Base-by-base conservation (phyloP, 108 stramenopile genomes). In the Cyclotella kingstonii region DNA sequence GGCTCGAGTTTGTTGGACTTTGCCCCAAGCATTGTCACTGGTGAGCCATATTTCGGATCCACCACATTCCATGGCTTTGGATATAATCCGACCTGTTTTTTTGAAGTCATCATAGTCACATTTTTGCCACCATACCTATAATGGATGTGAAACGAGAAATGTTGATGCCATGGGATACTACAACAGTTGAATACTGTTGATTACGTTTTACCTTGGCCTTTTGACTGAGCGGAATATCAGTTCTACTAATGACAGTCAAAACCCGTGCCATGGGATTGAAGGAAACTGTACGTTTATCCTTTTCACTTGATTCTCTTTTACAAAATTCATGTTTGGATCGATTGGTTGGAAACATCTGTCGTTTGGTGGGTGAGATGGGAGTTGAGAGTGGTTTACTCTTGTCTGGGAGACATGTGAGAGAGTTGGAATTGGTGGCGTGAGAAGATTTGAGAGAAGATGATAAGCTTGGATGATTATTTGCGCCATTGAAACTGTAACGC, bases 231-330 rank as follows among this genome's bases (percentile, higher is more conserved):
- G 68, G 62, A 76, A 93, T 82, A 29, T 89, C 84, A 17, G 82
- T 84, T 14, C 79, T 55, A 4, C 84, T 85, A 22, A 82, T 78
- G 44, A 93, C 74, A 19, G 91, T 77, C 10, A 89, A 56, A 8
- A 93, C 91, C 0, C 88, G 77, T 25, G 91, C 91, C 88, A 93
- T 89, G 34, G 91, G 84, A 26, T 84, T 80, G 53, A 89, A 93
- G 1, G 60, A 4, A 23, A 85, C 61, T 8, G 72, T 31, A 53
- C 67, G 60, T 22, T 67, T 57, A n/a, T 76, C 63, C n/a, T 35
- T 31, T 17, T 54, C 56, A 29, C 40, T 48, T 9, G 12, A 26
- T 3, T 46, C 28, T 6, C 23, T 40, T 6, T 36, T 46, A 12
- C 22, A 18, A 19, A 17, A 49, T 15, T 21, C 33, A 17, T 11